Conservation (phyloP, 2,329 filamentous ascomycete species). For the Alternaria viburni region DNA sequence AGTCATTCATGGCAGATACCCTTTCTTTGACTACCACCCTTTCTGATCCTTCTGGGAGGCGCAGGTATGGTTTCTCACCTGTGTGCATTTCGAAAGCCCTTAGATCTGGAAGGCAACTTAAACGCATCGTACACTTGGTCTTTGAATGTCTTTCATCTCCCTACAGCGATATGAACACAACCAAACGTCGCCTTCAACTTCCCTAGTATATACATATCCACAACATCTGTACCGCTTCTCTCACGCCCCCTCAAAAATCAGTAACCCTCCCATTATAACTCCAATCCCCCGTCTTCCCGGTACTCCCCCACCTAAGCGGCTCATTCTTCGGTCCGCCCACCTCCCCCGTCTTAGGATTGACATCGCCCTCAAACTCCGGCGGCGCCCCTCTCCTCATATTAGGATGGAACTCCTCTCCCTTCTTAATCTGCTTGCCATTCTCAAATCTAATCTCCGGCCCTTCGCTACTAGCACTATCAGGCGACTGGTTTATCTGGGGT, state of each 20-base stretch:
- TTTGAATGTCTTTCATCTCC: neutral
- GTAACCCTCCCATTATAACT: slow-evolving; percentile 95
- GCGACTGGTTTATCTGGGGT: slow-evolving; percentile 20
- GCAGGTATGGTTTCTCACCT: neutral
- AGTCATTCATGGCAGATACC: neutral
- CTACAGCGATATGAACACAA: neutral
- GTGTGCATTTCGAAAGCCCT: neutral
- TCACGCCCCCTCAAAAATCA: slow-evolving; percentile 67
- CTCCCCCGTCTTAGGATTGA: slow-evolving; percentile 92
- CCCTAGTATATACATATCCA: neutral
- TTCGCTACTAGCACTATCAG: slow-evolving; percentile 7
- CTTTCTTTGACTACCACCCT: too few species aligned
- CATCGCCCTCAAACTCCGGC: slow-evolving; percentile 92
- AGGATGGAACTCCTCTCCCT: slow-evolving; percentile 71
- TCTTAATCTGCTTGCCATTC: slow-evolving; percentile 52
- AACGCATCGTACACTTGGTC: too few species aligned
- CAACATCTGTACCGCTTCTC: neutral
- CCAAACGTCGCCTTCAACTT: neutral
- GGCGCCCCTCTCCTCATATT: slow-evolving; percentile 77
- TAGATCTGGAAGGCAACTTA: neutral
- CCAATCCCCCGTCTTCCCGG: slow-evolving; percentile 74
- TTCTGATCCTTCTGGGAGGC: too few species aligned
- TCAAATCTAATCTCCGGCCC: slow-evolving; percentile 20
- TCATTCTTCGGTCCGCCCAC: slow-evolving; percentile 98
- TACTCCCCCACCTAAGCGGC: slow-evolving; percentile 82